Evolutionary conservation across 352 stramenopile species (phyloP).

Genomic region (Globisporangium apiculatum): DNA sequence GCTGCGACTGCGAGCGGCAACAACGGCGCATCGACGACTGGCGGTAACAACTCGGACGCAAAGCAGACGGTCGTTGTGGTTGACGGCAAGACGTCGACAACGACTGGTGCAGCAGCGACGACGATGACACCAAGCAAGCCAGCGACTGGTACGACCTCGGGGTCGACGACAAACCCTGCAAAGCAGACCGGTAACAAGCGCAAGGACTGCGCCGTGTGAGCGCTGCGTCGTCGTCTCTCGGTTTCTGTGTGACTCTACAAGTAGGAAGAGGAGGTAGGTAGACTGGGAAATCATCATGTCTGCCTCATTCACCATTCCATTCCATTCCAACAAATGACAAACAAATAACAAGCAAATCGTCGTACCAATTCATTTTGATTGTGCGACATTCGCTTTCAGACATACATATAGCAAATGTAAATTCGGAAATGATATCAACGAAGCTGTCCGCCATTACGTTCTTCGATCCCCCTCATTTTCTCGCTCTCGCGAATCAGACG

Average conservation of each 20-base stretch:
- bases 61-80: background rate
- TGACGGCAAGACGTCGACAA: background rate
- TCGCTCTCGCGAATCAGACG: constrained; percentile 1
- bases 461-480: background rate
- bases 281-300: too few species aligned
- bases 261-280: background rate
- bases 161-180: background rate
- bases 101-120: background rate
- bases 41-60: background rate
- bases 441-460: background rate
- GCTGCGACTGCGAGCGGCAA: background rate
- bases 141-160: background rate
- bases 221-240: background rate
- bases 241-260: background rate
- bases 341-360: too few species aligned
- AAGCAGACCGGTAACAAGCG: constrained; percentile 2
- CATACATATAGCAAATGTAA: too few species aligned
- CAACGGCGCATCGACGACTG: background rate
- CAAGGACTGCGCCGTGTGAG: constrained; percentile 11
- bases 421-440: background rate
- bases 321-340: too few species aligned
- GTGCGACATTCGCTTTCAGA: too few species aligned
- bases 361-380: too few species aligned
- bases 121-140: too few species aligned
- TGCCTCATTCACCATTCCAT: too few species aligned